Evolutionary conservation across 805 yeast genomes (phyloP), one percentile per base, ranked within the genome.

Genomic region (Millerozyma miso): DNA sequence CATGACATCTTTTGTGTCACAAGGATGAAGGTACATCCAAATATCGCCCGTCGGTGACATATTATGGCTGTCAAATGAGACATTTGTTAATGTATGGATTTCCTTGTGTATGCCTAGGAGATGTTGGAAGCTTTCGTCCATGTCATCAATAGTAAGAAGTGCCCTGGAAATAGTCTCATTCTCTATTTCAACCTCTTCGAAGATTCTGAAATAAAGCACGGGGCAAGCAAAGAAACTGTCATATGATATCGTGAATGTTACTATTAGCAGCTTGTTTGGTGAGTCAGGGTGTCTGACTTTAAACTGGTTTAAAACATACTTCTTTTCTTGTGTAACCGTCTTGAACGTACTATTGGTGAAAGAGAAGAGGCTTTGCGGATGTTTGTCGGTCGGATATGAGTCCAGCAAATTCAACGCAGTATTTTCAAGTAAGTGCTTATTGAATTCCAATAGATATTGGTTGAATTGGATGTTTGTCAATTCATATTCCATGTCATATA

Each of bases 191-290:
- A 23, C 10, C 13, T 42, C 40, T 12, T 44, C 36, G 31, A 46
- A 49, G 3, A 49, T 34, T 20, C 60, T 51, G 45, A 59, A 64
- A 37, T 58, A 50, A 16, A 62, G 43, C 4, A 65, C 57, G 0
- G 74, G 74, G 1, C 56, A 63, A 17, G 32, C 38, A 45, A 63
- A 68, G 37, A 62, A 54, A 7, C 43, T 48, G 47, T 65, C 65
- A 42, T 46, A 69, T 2, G 58, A 49, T 1, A 67, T 41, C 1
- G 65, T 59, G 33, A 65, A 51, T 10, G 29, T 58, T 58, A 8
- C 62, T 29, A 17, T 23, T 35, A 7, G 39, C n/a, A 10, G 20
- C 36, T 2, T 43, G 10, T 23, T 23, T 23, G 6, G 6, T 23
- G 10, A 23, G 10, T 6, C 6, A 23, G 29, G 29, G 10, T 23